Evolutionary conservation across 495 filamentous ascomycete genomes (phyloP), one percentile per base, ranked within the genome.

Genomic region (Penicillium antarcticum): DNA sequence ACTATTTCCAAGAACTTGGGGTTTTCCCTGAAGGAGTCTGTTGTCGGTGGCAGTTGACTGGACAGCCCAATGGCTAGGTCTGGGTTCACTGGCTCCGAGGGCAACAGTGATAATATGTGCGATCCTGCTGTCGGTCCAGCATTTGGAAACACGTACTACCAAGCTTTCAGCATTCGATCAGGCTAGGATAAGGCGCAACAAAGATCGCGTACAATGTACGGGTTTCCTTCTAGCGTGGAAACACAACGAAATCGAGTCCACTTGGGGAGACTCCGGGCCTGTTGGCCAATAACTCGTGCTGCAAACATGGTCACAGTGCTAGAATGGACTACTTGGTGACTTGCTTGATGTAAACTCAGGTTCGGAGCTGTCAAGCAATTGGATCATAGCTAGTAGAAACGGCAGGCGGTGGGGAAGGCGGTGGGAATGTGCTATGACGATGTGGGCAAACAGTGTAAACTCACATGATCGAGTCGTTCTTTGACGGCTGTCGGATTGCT

Each of bases 21-120:
- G 66, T 97, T 98, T 58, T 88, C 86, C 31, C 69, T 79, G 58
- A 97, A 85, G 23, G 86, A 86, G 42, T 82, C 73, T 9, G 91
- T 83, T 0, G 87, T 89, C 13, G 91, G 91, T 3, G 91, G 92
- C 23, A 94, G 53, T 42, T 78, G 67, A 19, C 82, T 80, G 0
- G 88, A 84, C 17, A 82, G 83, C 51, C 92, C 94, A 57, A 97
- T 86, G 11, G 90, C 82, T 24, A 96, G 73, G 33, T 77, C 63
- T 5, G 77, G 66, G 17, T 74, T 86, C 2, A 89, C 88, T 2
- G 92, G 90, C 10, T 80, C 67, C 10, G 85, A 86, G n/a, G 85
- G 76, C 42, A 96, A 83, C 38, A 90, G 80, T 33, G 89, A 82
- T 33, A 97, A 82, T 49, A 89, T 73, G 63, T 87, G 70, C 18